Evolutionary conservation across 176 grass and related monocot genomes (phyloP).

Genomic region (Raddia distichophylla): DNA sequence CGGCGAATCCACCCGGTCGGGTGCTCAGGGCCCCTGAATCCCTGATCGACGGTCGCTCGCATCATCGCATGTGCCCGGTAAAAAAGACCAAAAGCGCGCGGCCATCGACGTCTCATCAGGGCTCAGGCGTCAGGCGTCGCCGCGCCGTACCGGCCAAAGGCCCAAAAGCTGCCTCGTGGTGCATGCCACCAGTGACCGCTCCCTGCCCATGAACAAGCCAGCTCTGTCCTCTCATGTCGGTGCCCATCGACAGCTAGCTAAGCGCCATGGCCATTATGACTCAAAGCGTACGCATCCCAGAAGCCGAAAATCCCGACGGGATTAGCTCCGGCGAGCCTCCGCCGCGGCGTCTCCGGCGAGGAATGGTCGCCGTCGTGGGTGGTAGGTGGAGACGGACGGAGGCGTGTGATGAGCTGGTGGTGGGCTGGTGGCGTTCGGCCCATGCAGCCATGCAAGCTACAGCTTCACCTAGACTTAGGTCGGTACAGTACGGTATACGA

Average conservation of each 20-base stretch:
- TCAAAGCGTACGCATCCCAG: not conserved
- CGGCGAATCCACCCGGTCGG: too few relatives aligned
- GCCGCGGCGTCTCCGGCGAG: not conserved
- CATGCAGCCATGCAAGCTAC: too few relatives aligned
- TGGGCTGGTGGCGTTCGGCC: too few relatives aligned
- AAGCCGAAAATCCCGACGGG: not conserved
- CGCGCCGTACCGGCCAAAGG: slow-evolving; percentile 4
- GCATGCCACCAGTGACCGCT: too few relatives aligned
- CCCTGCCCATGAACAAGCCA: too few relatives aligned
- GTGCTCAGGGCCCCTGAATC: not conserved
- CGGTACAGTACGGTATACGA: too few relatives aligned
- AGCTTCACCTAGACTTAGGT: too few relatives aligned
- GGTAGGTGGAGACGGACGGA: too few relatives aligned
- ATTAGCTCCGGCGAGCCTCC: not conserved
- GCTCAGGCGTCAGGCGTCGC: not conserved
- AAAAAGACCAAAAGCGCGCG: not conserved
- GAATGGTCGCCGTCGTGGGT: not conserved
- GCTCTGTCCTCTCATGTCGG: too few relatives aligned
- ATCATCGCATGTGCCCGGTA: not conserved
- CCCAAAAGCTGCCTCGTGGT: not conserved
- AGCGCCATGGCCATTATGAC: too few relatives aligned
- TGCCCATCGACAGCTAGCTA: too few relatives aligned
- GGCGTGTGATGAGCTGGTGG: too few relatives aligned
- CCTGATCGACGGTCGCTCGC: not conserved
- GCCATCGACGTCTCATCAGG: slow-evolving; percentile 1